Conservation (phyloP, 495 filamentous ascomycete genomes). For the Xylaria longipes region DNA sequence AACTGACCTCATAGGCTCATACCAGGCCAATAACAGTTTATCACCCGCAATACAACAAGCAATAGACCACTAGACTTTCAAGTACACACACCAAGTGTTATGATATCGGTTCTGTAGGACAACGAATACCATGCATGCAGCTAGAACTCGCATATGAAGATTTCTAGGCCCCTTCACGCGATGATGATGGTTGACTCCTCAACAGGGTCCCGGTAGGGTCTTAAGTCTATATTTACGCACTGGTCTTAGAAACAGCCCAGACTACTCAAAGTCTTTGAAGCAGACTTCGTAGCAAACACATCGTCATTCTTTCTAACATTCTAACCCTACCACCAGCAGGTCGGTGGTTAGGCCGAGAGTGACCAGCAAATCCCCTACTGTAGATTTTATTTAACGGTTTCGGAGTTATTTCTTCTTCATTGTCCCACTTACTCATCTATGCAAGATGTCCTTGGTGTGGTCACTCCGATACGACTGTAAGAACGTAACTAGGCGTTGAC, state of each 20-base stretch:
- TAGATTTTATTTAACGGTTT: neutral
- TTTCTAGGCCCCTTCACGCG: neutral
- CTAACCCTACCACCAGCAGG: neutral
- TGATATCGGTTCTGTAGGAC: no score
- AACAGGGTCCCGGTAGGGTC: neutral
- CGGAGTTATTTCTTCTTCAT: neutral
- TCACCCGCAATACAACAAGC: neutral
- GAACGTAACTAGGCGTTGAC: neutral
- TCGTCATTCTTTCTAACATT: neutral
- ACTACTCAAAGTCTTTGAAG: neutral
- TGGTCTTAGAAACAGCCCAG: neutral
- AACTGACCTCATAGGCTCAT: neutral
- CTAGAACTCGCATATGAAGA: neutral
- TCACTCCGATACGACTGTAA: neutral
- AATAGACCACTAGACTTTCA: neutral
- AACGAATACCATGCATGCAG: neutral
- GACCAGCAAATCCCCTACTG: no score
- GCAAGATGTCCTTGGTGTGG: no score
- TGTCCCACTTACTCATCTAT: neutral
- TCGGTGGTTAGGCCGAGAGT: neutral
- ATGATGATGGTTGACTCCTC: neutral
- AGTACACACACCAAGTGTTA: neutral
- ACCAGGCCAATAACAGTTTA: neutral
- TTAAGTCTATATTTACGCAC: neutral
- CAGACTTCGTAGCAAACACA: neutral